Evolutionary conservation across 805 yeast genomes (phyloP), one percentile per base, ranked within the genome.

Genomic region (Candida coleopterorum): DNA sequence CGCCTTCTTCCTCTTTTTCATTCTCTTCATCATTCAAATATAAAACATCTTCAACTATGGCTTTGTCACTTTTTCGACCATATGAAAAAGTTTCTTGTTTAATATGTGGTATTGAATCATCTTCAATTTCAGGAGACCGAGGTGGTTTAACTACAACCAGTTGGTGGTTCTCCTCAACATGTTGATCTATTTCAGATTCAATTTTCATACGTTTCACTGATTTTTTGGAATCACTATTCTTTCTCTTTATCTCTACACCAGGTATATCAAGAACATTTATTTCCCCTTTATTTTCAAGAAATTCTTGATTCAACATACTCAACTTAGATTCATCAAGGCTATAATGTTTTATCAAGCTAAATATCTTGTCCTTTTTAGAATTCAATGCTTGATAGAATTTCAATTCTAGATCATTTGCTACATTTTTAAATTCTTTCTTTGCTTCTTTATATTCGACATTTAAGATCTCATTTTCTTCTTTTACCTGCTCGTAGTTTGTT

Each of bases 281-380:
- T 29, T 48, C 44, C n/a, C 46, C 34, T 38, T 46, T 43, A 28
- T 46, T 35, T 8, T 35, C 40, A n/a, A 38, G 21, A 29, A 38
- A 53, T 8, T 37, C 37, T 18, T 41, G 40, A 39, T 56, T 56
- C 14, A 55, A 33, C 2, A 43, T 44, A 20, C 33, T 47, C 18
- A 55, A 24, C 25, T 28, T 24, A 2, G 17, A 11, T 25, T 14
- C 29, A 6, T 21, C 32, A 30, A 6, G 32, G 9, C 18, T 18
- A 27, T 4, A 15, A 5, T 18, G 7, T 12, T n/a, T 21, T 15
- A 43, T 35, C 25, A 64, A 52, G 25, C 55, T 47, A 51, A 58
- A 46, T 12, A 60, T 62, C 38, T 42, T 52, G 27, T 48, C 52
- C 39, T 62, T 62, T 38, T 62, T 62, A 9, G 55, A 35, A 40